Base-by-base conservation (phyloP, 1,139 yeast species). In the Pichia sp. region DNA sequence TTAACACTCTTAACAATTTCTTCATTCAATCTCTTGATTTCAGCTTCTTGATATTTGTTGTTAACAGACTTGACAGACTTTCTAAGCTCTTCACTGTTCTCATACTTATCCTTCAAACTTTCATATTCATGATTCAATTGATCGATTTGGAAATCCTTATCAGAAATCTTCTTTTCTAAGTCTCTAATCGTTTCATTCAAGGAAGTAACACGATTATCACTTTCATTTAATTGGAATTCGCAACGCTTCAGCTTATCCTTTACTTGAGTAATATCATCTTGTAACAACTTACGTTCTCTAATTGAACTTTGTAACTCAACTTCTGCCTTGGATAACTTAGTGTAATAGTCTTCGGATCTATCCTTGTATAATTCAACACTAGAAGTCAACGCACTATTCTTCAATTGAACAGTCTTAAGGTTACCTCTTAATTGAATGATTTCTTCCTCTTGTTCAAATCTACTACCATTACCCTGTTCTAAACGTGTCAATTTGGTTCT, bases 271-370 rank as follows among this genome's bases (percentile, higher is more conserved):
- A 83, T 69, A 56, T 88, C 90, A 34, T 70, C 69, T 42, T 67
- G 69, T 9, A 85, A 76, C 45, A 72, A 66, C 44, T 75, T 75
- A 60, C 85, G 91, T 17, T 84, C 81, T 54, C 87, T 72, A 38
- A 71, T 63, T 3, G 89, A 79, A 43, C 81, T 76, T 40, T 76
- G 71, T 2, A 86, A 80, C 2, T 89, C 85, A 42, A 83, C 74
- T 59, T 91, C 96, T 0, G 95, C 93, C 50, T 80, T 76, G 58
- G 89, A 96, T 33, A 90, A 70, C 57, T 87, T 86, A 51, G 75
- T 73, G 58, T 77, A 81, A 59, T 88, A 86, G 55, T 85, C 88
- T 40, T 87, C 93, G 15, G 95, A 81, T 50, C 96, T 76, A 35
- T 72, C 68, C 59, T 81, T 85, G 65, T 85, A 89, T 34, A 86